Conservation (phyloP, 2,329 filamentous ascomycete genomes). For the Fusarium proliferatum region DNA sequence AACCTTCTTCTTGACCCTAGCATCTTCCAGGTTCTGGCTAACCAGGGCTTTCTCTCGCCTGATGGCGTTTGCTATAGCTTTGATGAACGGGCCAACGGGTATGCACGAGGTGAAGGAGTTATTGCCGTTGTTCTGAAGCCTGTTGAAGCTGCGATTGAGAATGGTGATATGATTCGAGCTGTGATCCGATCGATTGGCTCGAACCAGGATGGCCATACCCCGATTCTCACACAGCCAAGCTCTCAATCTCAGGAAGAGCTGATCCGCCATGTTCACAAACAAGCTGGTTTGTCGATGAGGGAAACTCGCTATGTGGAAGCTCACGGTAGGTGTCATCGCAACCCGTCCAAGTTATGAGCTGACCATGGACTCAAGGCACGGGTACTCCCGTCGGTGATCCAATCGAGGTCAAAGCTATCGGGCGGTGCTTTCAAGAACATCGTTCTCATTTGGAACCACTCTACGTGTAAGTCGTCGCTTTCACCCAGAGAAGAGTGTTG, state of each 20-base stretch:
- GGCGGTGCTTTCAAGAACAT: neutral
- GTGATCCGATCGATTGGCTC: constrained; percentile 46
- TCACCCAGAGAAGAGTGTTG: rapidly evolving
- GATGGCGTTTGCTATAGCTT: constrained; percentile 48
- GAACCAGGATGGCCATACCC: constrained; percentile 56
- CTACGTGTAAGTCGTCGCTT: neutral
- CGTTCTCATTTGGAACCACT: neutral
- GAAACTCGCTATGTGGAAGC: constrained; percentile 49
- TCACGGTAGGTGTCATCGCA: constrained; percentile 18
- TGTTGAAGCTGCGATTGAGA: constrained; percentile 57
- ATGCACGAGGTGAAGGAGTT: constrained; percentile 45
- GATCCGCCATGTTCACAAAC: constrained; percentile 45
- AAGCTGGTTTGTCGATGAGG: constrained; percentile 41
- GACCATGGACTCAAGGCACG: neutral
- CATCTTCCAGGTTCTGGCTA: constrained; percentile 23
- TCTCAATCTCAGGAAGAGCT: constrained; percentile 29
- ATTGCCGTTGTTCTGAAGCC: constrained; percentile 61
- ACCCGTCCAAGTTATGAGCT: rapidly evolving
- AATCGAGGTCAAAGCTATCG: constrained; percentile 8
- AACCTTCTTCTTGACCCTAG: constrained; percentile 36
- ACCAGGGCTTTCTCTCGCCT: constrained; percentile 59
- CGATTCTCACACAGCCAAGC: constrained; percentile 50
- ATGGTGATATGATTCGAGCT: constrained; percentile 53
- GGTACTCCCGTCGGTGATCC: constrained; percentile 12
- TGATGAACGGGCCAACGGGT: constrained; percentile 48